A percentile compares a stretch with the other conserved stretches of the same genome.
Conservation (phyloP, 306 rosid genomes). For the Glycine tomentella region DNA sequence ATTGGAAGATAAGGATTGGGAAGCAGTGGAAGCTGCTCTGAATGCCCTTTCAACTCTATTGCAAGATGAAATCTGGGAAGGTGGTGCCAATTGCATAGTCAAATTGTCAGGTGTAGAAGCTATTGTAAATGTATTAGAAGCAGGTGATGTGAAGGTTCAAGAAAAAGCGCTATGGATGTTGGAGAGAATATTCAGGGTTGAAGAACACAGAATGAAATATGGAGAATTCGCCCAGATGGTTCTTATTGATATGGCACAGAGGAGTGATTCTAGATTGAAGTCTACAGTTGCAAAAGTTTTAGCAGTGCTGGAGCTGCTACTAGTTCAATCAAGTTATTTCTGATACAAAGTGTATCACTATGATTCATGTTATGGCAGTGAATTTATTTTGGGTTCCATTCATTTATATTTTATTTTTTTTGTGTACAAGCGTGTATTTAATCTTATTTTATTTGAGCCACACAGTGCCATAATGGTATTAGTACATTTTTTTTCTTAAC, state of each 20-base stretch:
- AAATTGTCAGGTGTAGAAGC: slow-evolving; percentile 63
- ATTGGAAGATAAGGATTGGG: slow-evolving; percentile 65
- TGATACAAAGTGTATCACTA: slow-evolving; percentile 42
- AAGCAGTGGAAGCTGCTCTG: slow-evolving; percentile 74
- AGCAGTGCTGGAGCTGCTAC: slow-evolving; percentile 74
- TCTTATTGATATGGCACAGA: slow-evolving; percentile 78
- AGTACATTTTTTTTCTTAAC: too few relatives aligned
- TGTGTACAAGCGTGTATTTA: slow-evolving; percentile 29
- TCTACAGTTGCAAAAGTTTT: slow-evolving; percentile 69
- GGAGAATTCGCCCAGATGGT: slow-evolving; percentile 68
- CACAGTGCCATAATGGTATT: neutral
- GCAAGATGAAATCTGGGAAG: slow-evolving; percentile 76
- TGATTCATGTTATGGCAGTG: slow-evolving; percentile 21
- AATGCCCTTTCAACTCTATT: slow-evolving; percentile 72
- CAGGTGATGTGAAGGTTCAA: slow-evolving; percentile 59
- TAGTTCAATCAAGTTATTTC: slow-evolving; percentile 71
- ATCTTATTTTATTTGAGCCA: neutral
- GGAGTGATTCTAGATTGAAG: slow-evolving; percentile 65
- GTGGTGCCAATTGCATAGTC: slow-evolving; percentile 67
- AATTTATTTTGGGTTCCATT: slow-evolving; percentile 4
- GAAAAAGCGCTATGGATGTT: slow-evolving; percentile 79
- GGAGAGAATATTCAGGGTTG: slow-evolving; percentile 72
- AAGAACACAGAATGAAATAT: slow-evolving; percentile 60
- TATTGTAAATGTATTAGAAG: slow-evolving; percentile 59
- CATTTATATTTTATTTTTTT: slow-evolving; percentile 33